phyloP scores from a whole-genome alignment of 192 early-diverging fungal species.

The Coemansia aciculifera region DNA sequence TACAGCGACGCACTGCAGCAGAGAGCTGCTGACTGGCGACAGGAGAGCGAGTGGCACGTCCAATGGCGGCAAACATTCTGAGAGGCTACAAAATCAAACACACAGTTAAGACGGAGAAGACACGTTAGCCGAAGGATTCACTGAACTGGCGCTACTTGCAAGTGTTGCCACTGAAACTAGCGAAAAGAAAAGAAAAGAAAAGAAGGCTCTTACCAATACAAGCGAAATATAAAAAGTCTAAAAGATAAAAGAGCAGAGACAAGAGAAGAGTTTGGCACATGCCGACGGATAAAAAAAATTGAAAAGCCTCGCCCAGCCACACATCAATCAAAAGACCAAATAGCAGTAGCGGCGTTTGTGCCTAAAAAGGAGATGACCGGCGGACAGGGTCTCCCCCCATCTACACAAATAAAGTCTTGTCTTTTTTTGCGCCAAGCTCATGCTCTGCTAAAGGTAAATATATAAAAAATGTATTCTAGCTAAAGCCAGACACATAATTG shows the following conservation, averaged over 20 bases:
- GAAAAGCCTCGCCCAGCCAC: neutral
- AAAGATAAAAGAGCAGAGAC: neutral
- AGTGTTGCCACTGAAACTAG: neutral
- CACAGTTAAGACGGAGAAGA: neutral
- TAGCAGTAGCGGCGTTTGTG: neutral
- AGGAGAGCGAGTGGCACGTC: constrained; percentile 37
- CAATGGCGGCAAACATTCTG: constrained; percentile 49
- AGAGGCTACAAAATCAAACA: neutral
- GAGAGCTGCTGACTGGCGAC: constrained; percentile 20
- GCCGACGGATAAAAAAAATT: neutral
- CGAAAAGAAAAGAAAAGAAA: neutral
- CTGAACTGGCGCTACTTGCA: neutral
- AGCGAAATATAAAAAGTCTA: neutral
- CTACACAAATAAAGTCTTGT: neutral
- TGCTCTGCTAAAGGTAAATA: neutral
- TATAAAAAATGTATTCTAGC: neutral
- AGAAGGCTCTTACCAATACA: neutral
- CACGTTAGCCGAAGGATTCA: neutral
- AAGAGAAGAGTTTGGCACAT: neutral
- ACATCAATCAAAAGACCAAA: neutral
- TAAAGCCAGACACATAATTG: constrained; percentile 3
- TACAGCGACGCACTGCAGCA: constrained; percentile 20
- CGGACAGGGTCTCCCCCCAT: neutral
- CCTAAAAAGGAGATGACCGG: neutral
- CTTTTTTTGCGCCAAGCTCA: no score